These are phyloP conservation scores for Teratosphaeriaceae sp. DNA, from an alignment of 2,329 filamentous ascomycete genomes.

Conservation along the genomic window DNA sequence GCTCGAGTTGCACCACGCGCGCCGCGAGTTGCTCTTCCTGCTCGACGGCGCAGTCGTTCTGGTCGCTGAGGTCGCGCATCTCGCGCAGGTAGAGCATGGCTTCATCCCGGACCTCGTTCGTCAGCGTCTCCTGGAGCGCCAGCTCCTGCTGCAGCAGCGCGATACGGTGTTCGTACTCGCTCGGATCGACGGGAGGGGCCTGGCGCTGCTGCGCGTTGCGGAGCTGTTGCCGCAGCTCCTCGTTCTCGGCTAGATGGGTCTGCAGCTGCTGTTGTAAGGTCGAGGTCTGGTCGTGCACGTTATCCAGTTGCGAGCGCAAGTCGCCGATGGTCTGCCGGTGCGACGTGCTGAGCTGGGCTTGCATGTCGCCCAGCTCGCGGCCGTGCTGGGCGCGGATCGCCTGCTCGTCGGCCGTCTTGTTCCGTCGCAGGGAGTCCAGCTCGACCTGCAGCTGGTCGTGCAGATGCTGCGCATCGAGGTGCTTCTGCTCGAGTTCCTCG, in stretches of 20 bases:
- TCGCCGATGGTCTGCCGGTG: slow-evolving; percentile 10
- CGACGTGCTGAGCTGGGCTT: slow-evolving; percentile 9
- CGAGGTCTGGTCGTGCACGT: slow-evolving; percentile 11
- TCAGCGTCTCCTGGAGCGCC: slow-evolving; percentile 72
- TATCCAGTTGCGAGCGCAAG: slow-evolving; percentile 12
- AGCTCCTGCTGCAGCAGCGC: slow-evolving; percentile 55
- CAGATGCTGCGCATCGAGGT: slow-evolving; percentile 49
- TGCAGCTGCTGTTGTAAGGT: slow-evolving; percentile 35
- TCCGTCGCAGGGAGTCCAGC: slow-evolving; percentile 61
- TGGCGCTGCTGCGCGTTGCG: slow-evolving; percentile 17
- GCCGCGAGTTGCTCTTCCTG: slow-evolving; percentile 72
- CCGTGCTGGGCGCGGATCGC: slow-evolving; percentile 19
- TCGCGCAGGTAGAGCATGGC: slow-evolving; percentile 78
- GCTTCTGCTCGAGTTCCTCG: slow-evolving; percentile 53
- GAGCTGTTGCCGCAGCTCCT: slow-evolving; percentile 14
- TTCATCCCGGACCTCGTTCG: slow-evolving; percentile 79
- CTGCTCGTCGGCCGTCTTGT: slow-evolving; percentile 15
- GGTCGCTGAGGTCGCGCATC: slow-evolving; percentile 79
- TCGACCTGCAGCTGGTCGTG: slow-evolving; percentile 75
- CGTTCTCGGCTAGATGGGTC: slow-evolving; percentile 45
- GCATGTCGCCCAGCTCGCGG: slow-evolving; percentile 16
- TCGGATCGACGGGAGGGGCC: slow-evolving; percentile 11
- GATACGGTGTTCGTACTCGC: slow-evolving; percentile 54
- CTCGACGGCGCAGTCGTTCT: slow-evolving; percentile 71
- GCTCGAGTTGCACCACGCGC: slow-evolving; percentile 69